Conservation (phyloP, 1,284 basidiomycete species). For the Leccinum pallidistipes region DNA sequence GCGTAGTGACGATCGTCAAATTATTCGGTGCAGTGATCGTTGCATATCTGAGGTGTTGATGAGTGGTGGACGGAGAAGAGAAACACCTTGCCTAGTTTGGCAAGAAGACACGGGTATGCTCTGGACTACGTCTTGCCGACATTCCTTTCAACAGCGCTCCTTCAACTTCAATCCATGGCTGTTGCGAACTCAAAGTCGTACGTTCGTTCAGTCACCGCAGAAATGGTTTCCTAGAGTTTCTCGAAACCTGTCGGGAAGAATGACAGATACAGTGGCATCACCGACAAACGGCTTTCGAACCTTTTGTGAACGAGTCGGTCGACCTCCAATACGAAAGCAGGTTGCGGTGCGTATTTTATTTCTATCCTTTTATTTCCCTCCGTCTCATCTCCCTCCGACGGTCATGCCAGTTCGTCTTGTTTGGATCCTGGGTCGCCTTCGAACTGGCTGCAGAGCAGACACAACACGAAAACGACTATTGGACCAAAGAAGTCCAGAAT, state of each 20-base stretch:
- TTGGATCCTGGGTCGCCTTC: slow-evolving; percentile 36
- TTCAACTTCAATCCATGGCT: slow-evolving; percentile 14
- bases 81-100: slow-evolving; percentile 41
- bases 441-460: slow-evolving; percentile 38
- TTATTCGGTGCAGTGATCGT: slow-evolving; percentile 75
- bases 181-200: slow-evolving; percentile 16
- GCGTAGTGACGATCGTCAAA: slow-evolving; percentile 43
- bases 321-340: slow-evolving; percentile 41
- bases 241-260: slow-evolving; percentile 12
- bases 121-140: slow-evolving; percentile 20
- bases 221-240: slow-evolving; percentile 25
- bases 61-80: slow-evolving; percentile 75
- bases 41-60: slow-evolving; percentile 40
- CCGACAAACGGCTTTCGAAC: slow-evolving; percentile 27
- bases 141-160: slow-evolving; percentile 16
- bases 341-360: slow-evolving; percentile 35
- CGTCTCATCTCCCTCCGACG: background rate
- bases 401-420: slow-evolving; percentile 35
- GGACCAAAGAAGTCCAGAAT: slow-evolving; percentile 31
- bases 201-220: slow-evolving; percentile 21
- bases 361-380: background rate
- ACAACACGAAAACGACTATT: slow-evolving; percentile 40
- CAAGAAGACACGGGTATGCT: slow-evolving; percentile 20
- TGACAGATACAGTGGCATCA: slow-evolving; percentile 10
- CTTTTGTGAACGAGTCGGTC: slow-evolving; percentile 38